Percentiles rank a stretch among this genome's conserved stretches.
Conservation (phyloP, 2,329 filamentous ascomycete species). For the Colletotrichum acutatum region DNA sequence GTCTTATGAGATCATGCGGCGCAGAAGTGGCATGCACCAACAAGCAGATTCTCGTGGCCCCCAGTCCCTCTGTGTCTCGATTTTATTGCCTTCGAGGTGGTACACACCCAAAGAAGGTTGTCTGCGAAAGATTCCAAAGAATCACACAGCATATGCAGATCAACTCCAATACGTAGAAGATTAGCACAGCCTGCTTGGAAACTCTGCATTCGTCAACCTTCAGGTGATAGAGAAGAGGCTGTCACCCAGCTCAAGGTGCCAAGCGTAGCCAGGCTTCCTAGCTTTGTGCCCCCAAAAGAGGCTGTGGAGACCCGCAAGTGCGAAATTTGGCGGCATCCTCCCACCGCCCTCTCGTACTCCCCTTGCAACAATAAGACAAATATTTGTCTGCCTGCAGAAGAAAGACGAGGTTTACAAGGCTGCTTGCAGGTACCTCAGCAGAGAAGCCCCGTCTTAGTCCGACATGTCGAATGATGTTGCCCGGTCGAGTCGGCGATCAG, state of each 20-base stretch:
- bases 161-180: neutral
- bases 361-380: neutral
- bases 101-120: neutral
- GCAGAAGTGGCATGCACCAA: neutral
- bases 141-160: neutral
- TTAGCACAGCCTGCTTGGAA: neutral
- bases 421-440: neutral
- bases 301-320: constrained; percentile 13
- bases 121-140: neutral
- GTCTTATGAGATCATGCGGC: neutral
- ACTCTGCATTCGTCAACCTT: neutral
- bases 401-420: neutral
- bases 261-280: neutral
- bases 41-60: neutral
- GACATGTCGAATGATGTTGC: constrained; percentile 11
- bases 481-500: constrained; percentile 2
- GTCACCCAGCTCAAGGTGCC: neutral
- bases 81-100: neutral
- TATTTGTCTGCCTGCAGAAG: constrained; percentile 21
- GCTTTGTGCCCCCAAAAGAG: neutral
- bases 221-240: neutral
- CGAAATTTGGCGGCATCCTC: constrained; percentile 22
- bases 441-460: constrained; percentile 1
- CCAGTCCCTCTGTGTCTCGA: neutral
- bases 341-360: neutral